A percentile compares a stretch with the other conserved stretches of the same genome.
These are phyloP conservation scores for Delonix regia DNA, from an alignment of 306 rosid species.

Conservation along the genomic window DNA sequence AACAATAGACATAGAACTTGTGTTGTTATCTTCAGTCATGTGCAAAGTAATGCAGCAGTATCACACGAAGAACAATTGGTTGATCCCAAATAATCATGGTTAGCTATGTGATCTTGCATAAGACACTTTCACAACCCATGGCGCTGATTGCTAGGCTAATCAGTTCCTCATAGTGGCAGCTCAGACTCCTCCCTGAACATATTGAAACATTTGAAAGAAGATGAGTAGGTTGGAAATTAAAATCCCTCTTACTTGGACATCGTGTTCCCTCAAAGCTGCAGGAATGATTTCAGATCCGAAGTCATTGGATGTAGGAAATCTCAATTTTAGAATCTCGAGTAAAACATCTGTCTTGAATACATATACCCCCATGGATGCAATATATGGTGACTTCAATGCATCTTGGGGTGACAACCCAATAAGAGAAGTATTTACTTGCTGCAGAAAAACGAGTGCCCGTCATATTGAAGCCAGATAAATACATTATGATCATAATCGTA, in stretches of 20 bases:
- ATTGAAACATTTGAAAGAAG: conserved; percentile 5
- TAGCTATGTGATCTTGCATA: neutral
- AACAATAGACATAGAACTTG: conserved; percentile 16
- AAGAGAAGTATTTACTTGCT: conserved; percentile 77
- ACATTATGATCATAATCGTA: conserved; percentile 6
- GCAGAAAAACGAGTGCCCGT: conserved; percentile 39
- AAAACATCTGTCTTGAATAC: conserved; percentile 76
- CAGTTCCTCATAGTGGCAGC: conserved; percentile 12
- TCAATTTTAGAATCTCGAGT: conserved; percentile 72
- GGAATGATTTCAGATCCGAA: conserved; percentile 98
- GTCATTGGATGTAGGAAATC: conserved; percentile 83
- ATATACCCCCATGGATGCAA: conserved; percentile 96
- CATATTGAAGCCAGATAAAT: conserved; percentile 17
- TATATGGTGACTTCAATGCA: conserved; percentile 63
- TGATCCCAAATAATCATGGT: neutral
- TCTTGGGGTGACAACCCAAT: conserved; percentile 76
- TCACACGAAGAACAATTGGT: neutral
- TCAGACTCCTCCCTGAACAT: neutral
- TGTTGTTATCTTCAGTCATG: conserved; percentile 4
- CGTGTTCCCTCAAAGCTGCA: conserved; percentile 68
- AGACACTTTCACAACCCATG: neutral
- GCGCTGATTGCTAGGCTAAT: neutral
- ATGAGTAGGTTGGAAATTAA: neutral
- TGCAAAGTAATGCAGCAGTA: neutral
- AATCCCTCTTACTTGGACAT: conserved; percentile 76